A percentile compares a stretch with the other conserved stretches of the same genome.
These are phyloP conservation scores for Violaceomyces palustris DNA, from an alignment of 1,284 basidiomycete genomes.

Conservation along the genomic window DNA sequence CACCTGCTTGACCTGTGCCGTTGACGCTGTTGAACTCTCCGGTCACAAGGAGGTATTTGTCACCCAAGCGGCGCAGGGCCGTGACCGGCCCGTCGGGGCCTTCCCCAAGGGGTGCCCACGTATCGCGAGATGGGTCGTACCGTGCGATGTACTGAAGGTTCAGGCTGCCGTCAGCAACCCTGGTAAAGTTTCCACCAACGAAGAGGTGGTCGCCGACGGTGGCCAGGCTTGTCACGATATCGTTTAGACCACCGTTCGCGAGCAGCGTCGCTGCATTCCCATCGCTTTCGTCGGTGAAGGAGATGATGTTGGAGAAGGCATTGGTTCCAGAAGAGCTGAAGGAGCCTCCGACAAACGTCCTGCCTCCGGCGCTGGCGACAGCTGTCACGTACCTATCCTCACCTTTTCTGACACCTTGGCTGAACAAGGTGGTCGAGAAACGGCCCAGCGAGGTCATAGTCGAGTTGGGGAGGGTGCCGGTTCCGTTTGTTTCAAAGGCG, in stretches of 20 bases:
- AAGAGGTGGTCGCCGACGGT: slow-evolving; percentile 59
- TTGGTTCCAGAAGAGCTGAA: slow-evolving; percentile 62
- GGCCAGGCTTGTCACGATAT: slow-evolving; percentile 39
- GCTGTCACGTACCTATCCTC: slow-evolving; percentile 55
- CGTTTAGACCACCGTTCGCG: slow-evolving; percentile 52
- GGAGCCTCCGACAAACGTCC: slow-evolving; percentile 70
- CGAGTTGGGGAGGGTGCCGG: slow-evolving; percentile 30
- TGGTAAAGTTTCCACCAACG: slow-evolving; percentile 78
- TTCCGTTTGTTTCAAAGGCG: slow-evolving; percentile 20
- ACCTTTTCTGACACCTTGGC: slow-evolving; percentile 43
- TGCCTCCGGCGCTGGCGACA: slow-evolving; percentile 57
- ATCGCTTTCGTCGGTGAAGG: slow-evolving; percentile 61
- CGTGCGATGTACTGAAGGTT: slow-evolving; percentile 61
- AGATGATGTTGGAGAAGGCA: slow-evolving; percentile 66
- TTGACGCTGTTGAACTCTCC: slow-evolving; percentile 68
- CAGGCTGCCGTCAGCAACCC: slow-evolving; percentile 62
- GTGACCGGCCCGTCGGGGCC: slow-evolving; percentile 75
- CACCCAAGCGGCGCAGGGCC: slow-evolving; percentile 59
- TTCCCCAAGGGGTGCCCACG: slow-evolving; percentile 67
- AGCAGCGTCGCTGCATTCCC: slow-evolving; percentile 54
- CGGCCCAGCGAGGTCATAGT: slow-evolving; percentile 68
- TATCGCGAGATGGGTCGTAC: slow-evolving; percentile 66
- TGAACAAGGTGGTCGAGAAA: slow-evolving; percentile 61
- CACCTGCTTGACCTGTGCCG: slow-evolving; percentile 57
- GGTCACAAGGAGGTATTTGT: slow-evolving; percentile 62